These are phyloP conservation scores for Pseudocercospora fijiensis DNA, from an alignment of 2,329 filamentous ascomycete species.

Conservation along the genomic window DNA sequence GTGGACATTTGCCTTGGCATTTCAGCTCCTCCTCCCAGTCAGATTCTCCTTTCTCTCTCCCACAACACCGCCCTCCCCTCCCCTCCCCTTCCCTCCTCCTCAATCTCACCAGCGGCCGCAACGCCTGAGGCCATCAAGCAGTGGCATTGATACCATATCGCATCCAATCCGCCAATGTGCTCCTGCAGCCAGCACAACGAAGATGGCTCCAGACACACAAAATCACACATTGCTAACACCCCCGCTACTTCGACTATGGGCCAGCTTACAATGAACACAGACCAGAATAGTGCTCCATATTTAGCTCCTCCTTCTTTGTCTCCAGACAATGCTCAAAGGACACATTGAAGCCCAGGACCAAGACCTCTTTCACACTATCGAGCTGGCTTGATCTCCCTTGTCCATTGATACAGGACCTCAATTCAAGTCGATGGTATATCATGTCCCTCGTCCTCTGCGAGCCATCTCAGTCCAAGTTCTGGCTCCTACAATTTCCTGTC, in stretches of 20 bases:
- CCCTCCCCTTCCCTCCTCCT: too few relatives aligned
- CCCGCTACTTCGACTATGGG: background rate
- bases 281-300: background rate
- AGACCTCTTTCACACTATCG: background rate
- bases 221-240: too few relatives aligned
- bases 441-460: background rate
- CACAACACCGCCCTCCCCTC: too few relatives aligned
- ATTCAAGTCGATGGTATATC: background rate
- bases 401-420: background rate
- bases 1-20: too few relatives aligned
- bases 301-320: background rate
- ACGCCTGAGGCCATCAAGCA: too few relatives aligned
- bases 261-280: background rate
- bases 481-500: background rate
- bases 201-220: too few relatives aligned
- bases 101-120: too few relatives aligned
- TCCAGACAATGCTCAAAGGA: background rate
- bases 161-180: too few relatives aligned
- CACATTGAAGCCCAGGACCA: background rate
- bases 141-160: too few relatives aligned
- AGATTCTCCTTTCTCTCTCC: too few relatives aligned
- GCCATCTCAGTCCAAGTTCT: background rate
- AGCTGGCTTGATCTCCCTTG: background rate
- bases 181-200: too few relatives aligned
- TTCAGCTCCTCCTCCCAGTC: too few relatives aligned